Percentiles rank a stretch among this genome's conserved stretches.
Evolutionary conservation across 2,329 filamentous ascomycete species (phyloP).

Genomic region (Microdochium paspali): DNA sequence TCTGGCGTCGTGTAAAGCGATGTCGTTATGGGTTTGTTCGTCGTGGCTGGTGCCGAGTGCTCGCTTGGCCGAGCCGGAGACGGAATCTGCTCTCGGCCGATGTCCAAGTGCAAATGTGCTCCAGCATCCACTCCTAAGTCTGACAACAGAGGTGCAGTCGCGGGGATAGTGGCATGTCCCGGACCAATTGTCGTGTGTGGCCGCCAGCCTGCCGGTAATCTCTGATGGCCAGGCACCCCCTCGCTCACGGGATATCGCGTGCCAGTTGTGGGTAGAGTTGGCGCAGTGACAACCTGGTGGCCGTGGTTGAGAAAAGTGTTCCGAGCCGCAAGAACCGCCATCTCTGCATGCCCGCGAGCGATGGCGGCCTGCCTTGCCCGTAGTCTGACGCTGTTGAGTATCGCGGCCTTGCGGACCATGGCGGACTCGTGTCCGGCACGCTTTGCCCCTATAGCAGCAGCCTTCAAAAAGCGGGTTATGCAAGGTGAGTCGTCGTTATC

Average conservation of each 20-base stretch:
- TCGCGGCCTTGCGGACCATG: constrained; percentile 54
- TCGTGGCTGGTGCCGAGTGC: background rate
- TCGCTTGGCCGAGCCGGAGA: background rate
- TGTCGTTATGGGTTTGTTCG: background rate
- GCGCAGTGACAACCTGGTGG: constrained; percentile 17
- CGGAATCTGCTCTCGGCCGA: too few species aligned
- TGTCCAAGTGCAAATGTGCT: too few species aligned
- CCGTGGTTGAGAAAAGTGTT: constrained; percentile 23
- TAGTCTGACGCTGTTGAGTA: constrained; percentile 51
- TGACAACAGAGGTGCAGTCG: background rate
- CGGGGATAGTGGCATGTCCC: background rate
- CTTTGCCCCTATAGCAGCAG: constrained; percentile 30
- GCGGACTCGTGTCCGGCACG: constrained; percentile 35
- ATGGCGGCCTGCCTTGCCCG: constrained; percentile 29
- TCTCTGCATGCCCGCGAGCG: constrained; percentile 17
- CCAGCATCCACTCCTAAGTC: background rate
- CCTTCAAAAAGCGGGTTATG: constrained; percentile 32
- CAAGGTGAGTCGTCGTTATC: constrained; percentile 30
- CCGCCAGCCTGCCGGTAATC: constrained; percentile 14
- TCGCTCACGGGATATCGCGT: constrained; percentile 18
- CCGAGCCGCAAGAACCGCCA: constrained; percentile 21
- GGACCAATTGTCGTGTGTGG: constrained; percentile 15
- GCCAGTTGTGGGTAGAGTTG: constrained; percentile 8
- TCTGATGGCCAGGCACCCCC: constrained; percentile 3
- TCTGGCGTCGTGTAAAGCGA: background rate